These are phyloP conservation scores for Brettanomyces naardenensis DNA, from an alignment of 805 yeast genomes.

Conservation along the genomic window DNA sequence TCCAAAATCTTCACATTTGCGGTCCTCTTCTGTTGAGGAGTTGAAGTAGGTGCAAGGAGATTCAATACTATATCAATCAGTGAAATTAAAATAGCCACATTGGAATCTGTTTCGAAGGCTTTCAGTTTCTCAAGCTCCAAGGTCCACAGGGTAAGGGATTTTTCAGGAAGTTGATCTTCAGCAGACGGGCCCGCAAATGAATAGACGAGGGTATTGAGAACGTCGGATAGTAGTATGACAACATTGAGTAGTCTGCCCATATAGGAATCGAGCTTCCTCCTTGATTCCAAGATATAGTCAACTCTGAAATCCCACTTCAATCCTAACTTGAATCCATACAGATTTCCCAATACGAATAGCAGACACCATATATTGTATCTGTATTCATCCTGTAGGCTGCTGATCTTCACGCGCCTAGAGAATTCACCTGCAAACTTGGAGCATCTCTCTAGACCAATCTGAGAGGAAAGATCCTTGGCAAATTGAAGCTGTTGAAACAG, in stretches of 20 bases:
- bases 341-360: constrained; percentile 20
- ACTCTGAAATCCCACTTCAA: constrained; percentile 15
- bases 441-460: constrained; percentile 14
- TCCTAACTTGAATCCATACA: constrained; percentile 20
- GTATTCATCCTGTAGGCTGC: constrained; percentile 8
- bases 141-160: background rate
- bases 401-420: constrained; percentile 4
- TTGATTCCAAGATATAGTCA: background rate
- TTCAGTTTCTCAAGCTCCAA: background rate
- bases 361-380: constrained; percentile 21
- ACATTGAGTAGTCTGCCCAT: constrained; percentile 3
- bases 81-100: background rate
- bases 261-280: constrained; percentile 3
- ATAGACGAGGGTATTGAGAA: background rate
- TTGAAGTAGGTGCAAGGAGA: constrained; percentile 15
- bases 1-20: constrained; percentile 7
- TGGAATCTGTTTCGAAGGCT: background rate
- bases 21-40: constrained; percentile 5
- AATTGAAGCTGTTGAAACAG: constrained; percentile 18
- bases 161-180: background rate
- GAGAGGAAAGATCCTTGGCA: constrained; percentile 16
- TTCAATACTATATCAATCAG: constrained; percentile 14
- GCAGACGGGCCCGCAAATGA: background rate
- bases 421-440: constrained; percentile 10
- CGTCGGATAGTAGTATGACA: background rate